Conservation (phyloP, 169 alveolate genomes). For the Eimeria necatrix region DNA sequence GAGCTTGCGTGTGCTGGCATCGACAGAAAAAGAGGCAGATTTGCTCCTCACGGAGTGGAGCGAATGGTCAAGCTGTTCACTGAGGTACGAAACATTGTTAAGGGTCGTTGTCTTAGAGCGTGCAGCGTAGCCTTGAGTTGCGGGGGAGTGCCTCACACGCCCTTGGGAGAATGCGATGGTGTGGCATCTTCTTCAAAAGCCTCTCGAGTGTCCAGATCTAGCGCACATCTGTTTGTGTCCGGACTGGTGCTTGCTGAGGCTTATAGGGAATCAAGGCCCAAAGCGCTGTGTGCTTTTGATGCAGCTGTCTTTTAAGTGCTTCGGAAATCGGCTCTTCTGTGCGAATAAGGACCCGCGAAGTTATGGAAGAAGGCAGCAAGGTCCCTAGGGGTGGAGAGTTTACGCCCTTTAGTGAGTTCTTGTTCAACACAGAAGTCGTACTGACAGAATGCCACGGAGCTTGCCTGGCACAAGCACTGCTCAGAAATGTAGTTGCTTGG, state of each 20-base stretch:
- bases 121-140: too few relatives aligned
- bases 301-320: slow-evolving; percentile 28
- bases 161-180: too few relatives aligned
- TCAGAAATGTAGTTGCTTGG: too few relatives aligned
- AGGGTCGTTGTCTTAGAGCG: too few relatives aligned
- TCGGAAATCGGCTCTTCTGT: slow-evolving; percentile 1
- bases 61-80: slow-evolving; percentile 59
- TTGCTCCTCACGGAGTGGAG: slow-evolving; percentile 48
- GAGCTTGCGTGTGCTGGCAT: not conserved
- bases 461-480: too few relatives aligned
- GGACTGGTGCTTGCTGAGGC: too few relatives aligned
- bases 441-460: too few relatives aligned
- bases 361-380: not conserved
- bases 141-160: too few relatives aligned
- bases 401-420: slow-evolving; percentile 9
- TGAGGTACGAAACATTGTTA: slow-evolving; percentile 4
- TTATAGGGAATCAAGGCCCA: too few relatives aligned
- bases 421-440: not conserved
- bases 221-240: too few relatives aligned
- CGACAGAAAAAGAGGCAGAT: not conserved
- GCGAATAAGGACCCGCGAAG: slow-evolving; percentile 44
- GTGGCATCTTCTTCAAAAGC: too few relatives aligned
- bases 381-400: not conserved
- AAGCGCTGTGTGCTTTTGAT: not conserved
- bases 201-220: too few relatives aligned